Percentiles rank a stretch among this genome's conserved stretches.
Evolutionary conservation across 2,329 filamentous ascomycete species (phyloP).

Genomic region (Neonectria hederae): DNA sequence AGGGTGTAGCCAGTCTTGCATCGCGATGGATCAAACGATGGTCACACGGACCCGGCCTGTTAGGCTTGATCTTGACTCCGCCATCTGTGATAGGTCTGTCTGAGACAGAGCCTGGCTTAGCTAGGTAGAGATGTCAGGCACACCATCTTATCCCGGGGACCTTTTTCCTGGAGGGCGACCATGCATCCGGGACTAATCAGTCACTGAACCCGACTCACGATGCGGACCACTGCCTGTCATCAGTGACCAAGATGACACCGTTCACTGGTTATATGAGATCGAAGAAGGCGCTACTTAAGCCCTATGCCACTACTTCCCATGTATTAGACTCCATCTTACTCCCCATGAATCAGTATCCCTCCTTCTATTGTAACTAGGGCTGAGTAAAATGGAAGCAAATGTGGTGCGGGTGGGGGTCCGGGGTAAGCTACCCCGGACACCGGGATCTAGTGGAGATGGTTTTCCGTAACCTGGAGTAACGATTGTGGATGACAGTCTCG

Average conservation of each 20-base stretch:
- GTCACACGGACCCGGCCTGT: not conserved
- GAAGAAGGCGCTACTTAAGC: not conserved
- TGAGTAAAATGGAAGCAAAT: not conserved
- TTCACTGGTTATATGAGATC: not conserved
- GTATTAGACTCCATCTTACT: not conserved
- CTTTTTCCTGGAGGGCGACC: not conserved
- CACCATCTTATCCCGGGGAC: not conserved
- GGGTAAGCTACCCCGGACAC: conserved; percentile 18
- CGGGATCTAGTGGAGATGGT: conserved; percentile 21
- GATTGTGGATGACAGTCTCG: not conserved
- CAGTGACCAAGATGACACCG: not conserved
- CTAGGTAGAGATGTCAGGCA: not conserved
- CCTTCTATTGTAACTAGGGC: not conserved
- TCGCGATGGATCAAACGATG: not conserved
- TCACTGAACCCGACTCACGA: not conserved
- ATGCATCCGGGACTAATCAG: not conserved
- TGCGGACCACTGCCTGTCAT: not conserved
- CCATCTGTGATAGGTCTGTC: not conserved
- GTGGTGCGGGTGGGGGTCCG: conserved; percentile 14
- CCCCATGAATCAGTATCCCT: not conserved
- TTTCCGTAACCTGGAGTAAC: conserved; percentile 23
- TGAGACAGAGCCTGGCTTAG: not conserved
- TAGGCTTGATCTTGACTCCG: not conserved
- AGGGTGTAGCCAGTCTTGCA: not conserved
- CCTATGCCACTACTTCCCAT: not conserved